Evolutionary conservation across 2,329 filamentous ascomycete species (phyloP).

Genomic region (Colletotrichum sp.): DNA sequence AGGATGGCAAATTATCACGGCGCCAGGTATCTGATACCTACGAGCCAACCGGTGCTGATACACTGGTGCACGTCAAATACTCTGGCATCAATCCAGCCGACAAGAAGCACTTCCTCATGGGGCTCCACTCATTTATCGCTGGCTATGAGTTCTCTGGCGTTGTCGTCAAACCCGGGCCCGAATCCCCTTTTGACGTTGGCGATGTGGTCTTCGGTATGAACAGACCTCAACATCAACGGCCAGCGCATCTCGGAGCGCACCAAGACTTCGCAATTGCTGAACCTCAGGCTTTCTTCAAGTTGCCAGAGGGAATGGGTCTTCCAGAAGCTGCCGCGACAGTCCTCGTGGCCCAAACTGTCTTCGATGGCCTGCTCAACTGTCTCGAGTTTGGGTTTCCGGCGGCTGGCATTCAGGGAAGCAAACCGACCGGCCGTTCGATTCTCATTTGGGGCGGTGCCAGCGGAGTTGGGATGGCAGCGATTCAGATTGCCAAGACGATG

Average conservation of each 20-base stretch:
- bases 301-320: neutral
- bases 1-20: neutral
- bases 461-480: constrained; percentile 35
- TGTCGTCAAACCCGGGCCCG: too few relatives aligned
- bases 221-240: too few relatives aligned
- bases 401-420: neutral
- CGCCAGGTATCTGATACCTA: neutral
- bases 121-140: neutral
- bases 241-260: neutral
- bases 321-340: neutral
- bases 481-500: constrained; percentile 36
- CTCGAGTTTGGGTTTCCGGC: neutral
- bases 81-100: neutral
- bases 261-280: neutral
- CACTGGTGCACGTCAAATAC: neutral
- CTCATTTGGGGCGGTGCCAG: constrained; percentile 40
- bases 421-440: neutral
- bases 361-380: neutral
- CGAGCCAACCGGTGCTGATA: neutral
- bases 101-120: neutral
- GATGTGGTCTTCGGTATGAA: too few relatives aligned
- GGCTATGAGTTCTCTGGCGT: neutral
- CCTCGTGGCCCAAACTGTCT: neutral
- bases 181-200: too few relatives aligned
- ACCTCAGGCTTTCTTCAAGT: neutral